Evolutionary conservation across 257 asterid species (phyloP), one percentile per base, ranked within the genome.

Genomic region (Fraxinus pennsylvanica): DNA sequence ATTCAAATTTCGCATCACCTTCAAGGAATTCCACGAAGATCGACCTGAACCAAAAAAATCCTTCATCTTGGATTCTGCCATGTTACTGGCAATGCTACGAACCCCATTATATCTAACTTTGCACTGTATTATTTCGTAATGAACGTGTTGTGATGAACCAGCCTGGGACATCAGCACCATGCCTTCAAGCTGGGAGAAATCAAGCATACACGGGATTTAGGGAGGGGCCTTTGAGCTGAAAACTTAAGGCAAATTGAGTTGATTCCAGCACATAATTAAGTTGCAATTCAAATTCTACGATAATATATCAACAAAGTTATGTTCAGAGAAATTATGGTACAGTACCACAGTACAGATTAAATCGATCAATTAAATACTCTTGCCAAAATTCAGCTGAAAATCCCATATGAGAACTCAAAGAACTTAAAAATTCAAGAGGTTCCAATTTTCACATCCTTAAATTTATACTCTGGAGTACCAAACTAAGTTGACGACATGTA

Each of bases 91-190:
- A 39, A 78, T 27, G 80, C 84, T 71, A 66, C 72, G 65, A 73
- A 83, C 71, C 61, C 82, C 88, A 29, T 74, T 78, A 33, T 69
- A 81, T 76, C 84, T 85, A 77, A 80, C 33, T 74, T 81, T 88
- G 84, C 84, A 81, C 71, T 81, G 89, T 19, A 77, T 63, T 19
- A 68, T 77, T 77, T 88, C 89, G 5, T 90, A 82, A 57, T 65
- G 89, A 81, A 88, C 59, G 82, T 85, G 77, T 71, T 81, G 89
- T 69, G 92, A 75, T 30, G 96, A 80, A 76, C 91, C 92, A 65
- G 90, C 87, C 75, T 81, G 90, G 65, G 94, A 90, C 86, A 88
- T 88, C 90, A 92, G 81, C 22, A 92, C 93, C 97, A 92, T 94
- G 81, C 45, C 83, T 80, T 57, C 39, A 61, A 73, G 90, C 98